phyloP scores from a whole-genome alignment of 148 eudicot species.

The Cornus florida region DNA sequence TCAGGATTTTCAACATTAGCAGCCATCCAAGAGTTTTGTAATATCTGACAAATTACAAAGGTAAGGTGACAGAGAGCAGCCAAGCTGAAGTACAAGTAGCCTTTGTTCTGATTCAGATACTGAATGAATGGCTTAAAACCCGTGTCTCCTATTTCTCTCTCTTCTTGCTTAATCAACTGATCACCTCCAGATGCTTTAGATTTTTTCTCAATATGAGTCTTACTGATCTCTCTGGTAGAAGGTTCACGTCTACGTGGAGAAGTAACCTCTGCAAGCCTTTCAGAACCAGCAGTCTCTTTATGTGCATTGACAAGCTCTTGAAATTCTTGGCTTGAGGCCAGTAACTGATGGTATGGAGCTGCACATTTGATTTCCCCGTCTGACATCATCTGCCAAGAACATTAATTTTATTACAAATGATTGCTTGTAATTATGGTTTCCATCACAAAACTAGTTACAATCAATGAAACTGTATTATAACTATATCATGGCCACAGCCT shows the following conservation, averaged over 20 bases:
- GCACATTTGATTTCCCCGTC: slow-evolving; percentile 62
- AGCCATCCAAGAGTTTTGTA: slow-evolving; percentile 82
- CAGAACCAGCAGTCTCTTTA: slow-evolving; percentile 71
- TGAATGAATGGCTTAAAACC: slow-evolving; percentile 64
- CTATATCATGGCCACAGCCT: background rate
- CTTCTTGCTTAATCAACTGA: slow-evolving; percentile 75
- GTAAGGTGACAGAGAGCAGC: slow-evolving; percentile 39
- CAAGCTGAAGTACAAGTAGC: slow-evolving; percentile 41
- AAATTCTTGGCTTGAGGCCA: slow-evolving; percentile 62
- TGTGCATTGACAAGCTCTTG: slow-evolving; percentile 67
- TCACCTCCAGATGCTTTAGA: slow-evolving; percentile 28
- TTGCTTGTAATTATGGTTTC: background rate
- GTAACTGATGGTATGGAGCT: slow-evolving; percentile 50
- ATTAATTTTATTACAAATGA: background rate
- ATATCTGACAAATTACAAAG: slow-evolving; percentile 51
- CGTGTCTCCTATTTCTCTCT: slow-evolving; percentile 64
- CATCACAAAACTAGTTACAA: background rate
- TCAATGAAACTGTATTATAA: background rate
- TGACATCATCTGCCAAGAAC: slow-evolving; percentile 57
- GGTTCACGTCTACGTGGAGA: slow-evolving; percentile 18
- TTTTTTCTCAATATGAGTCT: slow-evolving; percentile 22
- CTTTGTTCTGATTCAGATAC: slow-evolving; percentile 59
- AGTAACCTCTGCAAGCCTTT: slow-evolving; percentile 34
- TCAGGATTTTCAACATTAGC: slow-evolving; percentile 58
- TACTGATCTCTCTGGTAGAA: slow-evolving; percentile 39